phyloP scores from a whole-genome alignment of 345 rosid genomes.

The Populus ilicifolia region DNA sequence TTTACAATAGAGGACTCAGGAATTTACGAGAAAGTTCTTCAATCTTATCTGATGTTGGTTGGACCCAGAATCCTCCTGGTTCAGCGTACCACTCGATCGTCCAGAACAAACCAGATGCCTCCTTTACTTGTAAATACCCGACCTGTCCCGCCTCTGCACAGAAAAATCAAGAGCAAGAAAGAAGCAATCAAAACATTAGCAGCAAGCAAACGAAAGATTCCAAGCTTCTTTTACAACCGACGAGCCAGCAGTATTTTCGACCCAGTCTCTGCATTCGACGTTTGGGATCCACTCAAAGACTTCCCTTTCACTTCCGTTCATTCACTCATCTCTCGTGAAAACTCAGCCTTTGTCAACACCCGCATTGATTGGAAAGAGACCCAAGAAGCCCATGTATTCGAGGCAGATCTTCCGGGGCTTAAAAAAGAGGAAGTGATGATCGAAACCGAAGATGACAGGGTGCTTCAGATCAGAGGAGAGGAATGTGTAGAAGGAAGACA shows the following conservation, averaged over 20 bases:
- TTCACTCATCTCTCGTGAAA: background rate
- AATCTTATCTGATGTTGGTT: no score
- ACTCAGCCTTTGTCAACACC: conserved; percentile 2
- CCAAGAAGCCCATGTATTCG: conserved; percentile 12
- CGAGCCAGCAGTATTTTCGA: background rate
- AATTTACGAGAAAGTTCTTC: no score
- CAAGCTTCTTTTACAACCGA: background rate
- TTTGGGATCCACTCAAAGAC: conserved; percentile 13
- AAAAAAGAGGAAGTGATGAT: conserved; percentile 14
- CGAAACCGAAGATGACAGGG: conserved; percentile 5
- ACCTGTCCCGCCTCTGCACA: no score
- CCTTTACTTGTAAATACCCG: no score
- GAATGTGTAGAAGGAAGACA: conserved; percentile 18
- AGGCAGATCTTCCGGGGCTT: conserved; percentile 15
- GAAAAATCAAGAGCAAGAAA: no score
- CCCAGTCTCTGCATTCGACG: conserved; percentile 3
- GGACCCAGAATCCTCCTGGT: no score
- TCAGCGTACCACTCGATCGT: no score
- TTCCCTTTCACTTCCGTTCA: background rate
- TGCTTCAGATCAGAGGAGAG: conserved; percentile 15
- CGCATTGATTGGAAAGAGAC: conserved; percentile 23
- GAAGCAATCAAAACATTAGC: no score
- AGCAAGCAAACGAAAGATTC: background rate
- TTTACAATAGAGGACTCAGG: no score
- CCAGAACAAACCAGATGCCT: no score